Conservation (phyloP, 2,329 filamentous ascomycete genomes). For the Nigrospora sphaerica region DNA sequence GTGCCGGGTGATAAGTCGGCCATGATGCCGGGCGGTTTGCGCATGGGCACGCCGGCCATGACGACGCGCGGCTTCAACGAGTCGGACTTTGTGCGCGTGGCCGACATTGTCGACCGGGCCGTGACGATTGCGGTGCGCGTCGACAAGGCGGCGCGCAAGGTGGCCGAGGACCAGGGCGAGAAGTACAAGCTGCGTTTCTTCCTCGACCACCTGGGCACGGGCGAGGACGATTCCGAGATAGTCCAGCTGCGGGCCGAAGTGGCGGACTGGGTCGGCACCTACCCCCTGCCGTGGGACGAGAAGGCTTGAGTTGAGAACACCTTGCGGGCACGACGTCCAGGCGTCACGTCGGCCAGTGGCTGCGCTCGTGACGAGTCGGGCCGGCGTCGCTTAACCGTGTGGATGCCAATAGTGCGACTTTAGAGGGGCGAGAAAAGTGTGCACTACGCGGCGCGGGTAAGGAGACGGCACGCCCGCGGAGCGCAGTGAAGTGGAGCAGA, state of each 20-base stretch:
- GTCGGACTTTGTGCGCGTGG: conserved; percentile 80
- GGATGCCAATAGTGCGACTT: too few species aligned
- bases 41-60: conserved; percentile 96
- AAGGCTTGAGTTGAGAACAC: conserved; percentile 10
- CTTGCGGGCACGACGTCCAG: too few species aligned
- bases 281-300: conserved; percentile 61
- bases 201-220: conserved; percentile 59
- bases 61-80: conserved; percentile 89
- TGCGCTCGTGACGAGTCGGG: too few species aligned
- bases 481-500: too few species aligned
- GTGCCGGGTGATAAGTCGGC: conserved; percentile 93
- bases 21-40: conserved; percentile 83
- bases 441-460: too few species aligned
- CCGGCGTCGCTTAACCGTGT: too few species aligned
- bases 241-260: conserved; percentile 67
- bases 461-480: too few species aligned
- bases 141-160: conserved; percentile 64
- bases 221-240: conserved; percentile 63
- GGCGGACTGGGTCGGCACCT: conserved; percentile 71
- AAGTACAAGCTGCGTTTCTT: conserved; percentile 64
- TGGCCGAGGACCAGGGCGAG: conserved; percentile 59
- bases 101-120: conserved; percentile 77
- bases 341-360: too few species aligned
- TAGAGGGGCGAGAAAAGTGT: too few species aligned
- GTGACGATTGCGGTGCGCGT: conserved; percentile 73